A percentile compares a stretch with the other conserved stretches of the same genome.
phyloP scores from a whole-genome alignment of 306 rosid species.

The Hippophae rhamnoides region DNA sequence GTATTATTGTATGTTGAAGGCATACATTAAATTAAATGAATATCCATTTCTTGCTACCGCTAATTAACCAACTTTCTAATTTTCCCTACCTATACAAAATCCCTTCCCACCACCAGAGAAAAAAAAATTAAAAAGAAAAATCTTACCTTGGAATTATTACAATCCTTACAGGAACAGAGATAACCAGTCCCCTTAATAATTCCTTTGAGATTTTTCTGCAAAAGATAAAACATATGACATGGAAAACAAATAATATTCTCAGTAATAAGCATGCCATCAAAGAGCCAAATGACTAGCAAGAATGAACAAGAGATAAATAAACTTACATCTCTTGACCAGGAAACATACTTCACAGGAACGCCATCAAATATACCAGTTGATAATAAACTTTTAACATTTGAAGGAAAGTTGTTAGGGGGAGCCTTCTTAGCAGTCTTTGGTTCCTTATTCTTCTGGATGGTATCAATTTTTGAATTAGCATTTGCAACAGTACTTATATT shows the following conservation, averaged over 20 bases:
- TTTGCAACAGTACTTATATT: slow-evolving; percentile 24
- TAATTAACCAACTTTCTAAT: too few species aligned
- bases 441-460: slow-evolving; percentile 45
- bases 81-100: too few species aligned
- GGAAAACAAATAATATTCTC: slow-evolving; percentile 2
- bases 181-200: slow-evolving; percentile 86
- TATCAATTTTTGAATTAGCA: slow-evolving; percentile 34
- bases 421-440: slow-evolving; percentile 62
- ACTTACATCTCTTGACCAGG: slow-evolving; percentile 87
- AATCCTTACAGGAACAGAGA: slow-evolving; percentile 74
- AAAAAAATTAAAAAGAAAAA: slow-evolving; percentile 3
- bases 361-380: slow-evolving; percentile 95
- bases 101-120: too few species aligned
- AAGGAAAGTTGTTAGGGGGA: slow-evolving; percentile 81
- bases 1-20: too few species aligned
- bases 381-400: slow-evolving; percentile 88
- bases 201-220: slow-evolving; percentile 62
- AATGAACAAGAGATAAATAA: slow-evolving; percentile 5
- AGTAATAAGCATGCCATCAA: not conserved
- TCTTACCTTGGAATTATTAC: slow-evolving; percentile 63
- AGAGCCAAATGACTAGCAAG: slow-evolving; percentile 12
- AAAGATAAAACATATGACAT: slow-evolving; percentile 16
- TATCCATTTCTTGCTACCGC: too few species aligned
- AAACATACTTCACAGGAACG: slow-evolving; percentile 74
- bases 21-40: too few species aligned